phyloP scores from a whole-genome alignment of 768 basidiomycete species.

The Lactarius tabidus region DNA sequence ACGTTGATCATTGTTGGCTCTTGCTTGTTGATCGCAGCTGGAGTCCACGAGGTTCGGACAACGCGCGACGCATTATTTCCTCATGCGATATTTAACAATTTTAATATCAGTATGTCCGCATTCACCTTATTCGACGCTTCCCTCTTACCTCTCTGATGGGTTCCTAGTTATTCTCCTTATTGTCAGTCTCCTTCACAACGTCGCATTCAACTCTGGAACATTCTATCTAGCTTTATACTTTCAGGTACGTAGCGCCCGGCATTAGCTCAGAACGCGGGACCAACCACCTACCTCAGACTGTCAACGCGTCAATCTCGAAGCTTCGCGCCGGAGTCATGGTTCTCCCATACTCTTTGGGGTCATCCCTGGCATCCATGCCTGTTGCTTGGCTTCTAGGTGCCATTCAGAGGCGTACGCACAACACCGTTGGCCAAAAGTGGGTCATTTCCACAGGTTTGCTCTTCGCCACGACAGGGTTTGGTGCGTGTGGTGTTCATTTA shows the following conservation, averaged over 20 bases:
- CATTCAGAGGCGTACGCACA: constrained; percentile 51
- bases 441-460: constrained; percentile 60
- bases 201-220: constrained; percentile 79
- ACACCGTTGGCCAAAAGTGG: constrained; percentile 63
- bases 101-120: constrained; percentile 50
- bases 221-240: constrained; percentile 83
- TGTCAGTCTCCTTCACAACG: constrained; percentile 75
- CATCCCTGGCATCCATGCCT: constrained; percentile 80
- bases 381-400: constrained; percentile 79
- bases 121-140: neutral
- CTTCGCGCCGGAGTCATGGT: constrained; percentile 68
- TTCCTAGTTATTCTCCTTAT: constrained; percentile 57
- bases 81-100: constrained; percentile 52
- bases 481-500: constrained; percentile 36
- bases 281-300: constrained; percentile 45
- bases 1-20: constrained; percentile 55
- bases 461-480: constrained; percentile 68
- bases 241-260: constrained; percentile 51
- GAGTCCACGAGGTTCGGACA: constrained; percentile 64
- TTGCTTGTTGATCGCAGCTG: constrained; percentile 52
- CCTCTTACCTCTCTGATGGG: constrained; percentile 20
- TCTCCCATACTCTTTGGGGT: constrained; percentile 81
- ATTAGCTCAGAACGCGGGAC: neutral
- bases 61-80: constrained; percentile 71
- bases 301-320: constrained; percentile 58